Conservation (phyloP, 2,329 filamentous ascomycete genomes). For the Neofusicoccum kwambonambiense region DNA sequence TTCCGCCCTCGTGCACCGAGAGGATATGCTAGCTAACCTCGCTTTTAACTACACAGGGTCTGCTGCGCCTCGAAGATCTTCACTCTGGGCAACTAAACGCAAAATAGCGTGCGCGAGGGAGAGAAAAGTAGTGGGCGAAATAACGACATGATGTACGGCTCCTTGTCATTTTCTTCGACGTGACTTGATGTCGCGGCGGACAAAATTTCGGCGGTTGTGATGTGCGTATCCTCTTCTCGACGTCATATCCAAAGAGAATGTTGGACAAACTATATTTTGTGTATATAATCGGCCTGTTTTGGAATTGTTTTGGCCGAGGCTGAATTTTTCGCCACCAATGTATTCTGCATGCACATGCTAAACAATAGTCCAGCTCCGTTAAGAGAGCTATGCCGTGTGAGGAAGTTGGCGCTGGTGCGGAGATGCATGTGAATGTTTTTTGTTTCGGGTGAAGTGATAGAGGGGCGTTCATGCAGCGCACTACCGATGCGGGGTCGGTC, state of each 20-base stretch:
- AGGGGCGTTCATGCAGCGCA: no score
- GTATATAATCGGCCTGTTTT: background rate
- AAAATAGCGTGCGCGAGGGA: no score
- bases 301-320: background rate
- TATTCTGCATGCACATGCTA: background rate
- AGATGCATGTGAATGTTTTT: no score
- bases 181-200: background rate
- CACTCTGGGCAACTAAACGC: background rate
- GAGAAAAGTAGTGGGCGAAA: no score
- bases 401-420: no score
- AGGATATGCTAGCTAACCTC: background rate
- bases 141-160: background rate
- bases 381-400: no score
- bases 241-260: background rate
- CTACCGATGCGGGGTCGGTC: no score
- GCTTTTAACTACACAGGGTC: background rate
- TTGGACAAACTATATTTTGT: background rate
- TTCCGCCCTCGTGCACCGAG: background rate
- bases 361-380: no score
- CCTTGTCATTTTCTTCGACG: background rate
- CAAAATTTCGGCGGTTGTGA: background rate
- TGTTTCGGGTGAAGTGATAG: no score
- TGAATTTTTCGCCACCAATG: background rate
- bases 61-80: slow-evolving; percentile 10
- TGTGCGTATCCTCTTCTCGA: background rate